Evolutionary conservation across 495 filamentous ascomycete species (phyloP).

Genomic region (Trichoderma asperelloides): DNA sequence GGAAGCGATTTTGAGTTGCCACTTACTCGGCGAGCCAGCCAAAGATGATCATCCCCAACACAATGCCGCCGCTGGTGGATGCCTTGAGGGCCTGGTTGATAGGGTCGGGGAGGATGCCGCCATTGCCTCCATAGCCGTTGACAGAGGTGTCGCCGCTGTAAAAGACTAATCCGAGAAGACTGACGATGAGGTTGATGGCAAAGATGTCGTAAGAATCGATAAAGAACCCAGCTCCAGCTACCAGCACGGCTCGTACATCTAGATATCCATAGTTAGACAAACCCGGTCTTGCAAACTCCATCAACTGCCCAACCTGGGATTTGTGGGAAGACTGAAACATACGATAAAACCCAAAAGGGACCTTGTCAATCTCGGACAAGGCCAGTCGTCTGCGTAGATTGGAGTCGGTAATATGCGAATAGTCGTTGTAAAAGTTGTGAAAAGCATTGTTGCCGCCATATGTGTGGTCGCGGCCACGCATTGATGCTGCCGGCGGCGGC

Average conservation of each 20-base stretch:
- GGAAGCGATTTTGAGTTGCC: background rate
- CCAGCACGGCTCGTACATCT: slow-evolving; percentile 54
- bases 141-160: slow-evolving; percentile 39
- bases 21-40: slow-evolving; percentile 43
- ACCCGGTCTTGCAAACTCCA: background rate
- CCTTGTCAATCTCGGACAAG: slow-evolving; percentile 70
- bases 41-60: slow-evolving; percentile 65
- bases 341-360: slow-evolving; percentile 70
- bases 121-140: slow-evolving; percentile 31
- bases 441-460: slow-evolving; percentile 49
- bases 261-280: slow-evolving; percentile 10
- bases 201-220: slow-evolving; percentile 76
- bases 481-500: slow-evolving; percentile 21
- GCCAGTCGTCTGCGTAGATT: slow-evolving; percentile 67
- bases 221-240: slow-evolving; percentile 82
- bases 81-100: slow-evolving; percentile 66
- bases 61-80: slow-evolving; percentile 62
- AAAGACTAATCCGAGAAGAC: slow-evolving; percentile 66
- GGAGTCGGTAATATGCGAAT: slow-evolving; percentile 54
- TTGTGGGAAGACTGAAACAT: slow-evolving; percentile 3
- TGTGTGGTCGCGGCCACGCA: slow-evolving; percentile 17
- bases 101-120: slow-evolving; percentile 44
- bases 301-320: background rate
- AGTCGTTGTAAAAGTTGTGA: slow-evolving; percentile 47
- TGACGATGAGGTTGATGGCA: slow-evolving; percentile 62